Evolutionary conservation across 805 yeast species (phyloP).

Genomic region (Kazachstania psychrophila): DNA sequence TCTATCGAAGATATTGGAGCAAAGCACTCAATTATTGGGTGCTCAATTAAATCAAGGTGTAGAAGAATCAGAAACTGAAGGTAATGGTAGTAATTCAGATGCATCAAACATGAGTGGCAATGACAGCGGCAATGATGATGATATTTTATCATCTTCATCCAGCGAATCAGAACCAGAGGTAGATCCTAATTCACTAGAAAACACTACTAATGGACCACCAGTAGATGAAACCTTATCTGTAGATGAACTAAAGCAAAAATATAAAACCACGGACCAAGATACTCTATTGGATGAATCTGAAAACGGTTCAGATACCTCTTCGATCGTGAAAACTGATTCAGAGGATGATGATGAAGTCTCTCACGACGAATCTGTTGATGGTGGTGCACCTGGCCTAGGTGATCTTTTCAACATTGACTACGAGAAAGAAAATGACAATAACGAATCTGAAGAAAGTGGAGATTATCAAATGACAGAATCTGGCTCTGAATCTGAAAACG

Average conservation of each 20-base stretch:
- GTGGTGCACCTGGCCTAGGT: conserved; percentile 27
- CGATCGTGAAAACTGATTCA: conserved; percentile 3
- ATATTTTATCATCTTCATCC: conserved; percentile 12
- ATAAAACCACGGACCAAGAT: conserved; percentile 23
- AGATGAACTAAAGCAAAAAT: conserved; percentile 37
- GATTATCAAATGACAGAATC: conserved; percentile 1
- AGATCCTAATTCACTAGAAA: conserved; percentile 12
- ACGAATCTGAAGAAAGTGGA: conserved; percentile 11
- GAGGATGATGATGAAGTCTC: conserved; percentile 13
- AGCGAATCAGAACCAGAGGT: conserved; percentile 5
- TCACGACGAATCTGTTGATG: conserved; percentile 24
- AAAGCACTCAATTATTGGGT: conserved; percentile 80
- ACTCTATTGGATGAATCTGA: conserved; percentile 5
- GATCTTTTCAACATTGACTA: conserved; percentile 8
- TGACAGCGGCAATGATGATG: conserved; percentile 10
- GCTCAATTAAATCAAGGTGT: conserved; percentile 54
- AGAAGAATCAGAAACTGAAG: conserved; percentile 18
- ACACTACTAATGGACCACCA: conserved; percentile 23
- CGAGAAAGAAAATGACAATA: conserved; percentile 10
- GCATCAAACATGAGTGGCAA: conserved; percentile 16
- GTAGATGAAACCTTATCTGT: conserved; percentile 30
- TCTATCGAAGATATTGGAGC: conserved; percentile 77
- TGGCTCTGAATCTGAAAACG: too few species aligned
- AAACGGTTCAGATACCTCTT: conserved; percentile 1
- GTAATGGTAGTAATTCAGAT: conserved; percentile 4